These are phyloP conservation scores for Xeromyces bisporus DNA, from an alignment of 495 filamentous ascomycete genomes.

Conservation along the genomic window DNA sequence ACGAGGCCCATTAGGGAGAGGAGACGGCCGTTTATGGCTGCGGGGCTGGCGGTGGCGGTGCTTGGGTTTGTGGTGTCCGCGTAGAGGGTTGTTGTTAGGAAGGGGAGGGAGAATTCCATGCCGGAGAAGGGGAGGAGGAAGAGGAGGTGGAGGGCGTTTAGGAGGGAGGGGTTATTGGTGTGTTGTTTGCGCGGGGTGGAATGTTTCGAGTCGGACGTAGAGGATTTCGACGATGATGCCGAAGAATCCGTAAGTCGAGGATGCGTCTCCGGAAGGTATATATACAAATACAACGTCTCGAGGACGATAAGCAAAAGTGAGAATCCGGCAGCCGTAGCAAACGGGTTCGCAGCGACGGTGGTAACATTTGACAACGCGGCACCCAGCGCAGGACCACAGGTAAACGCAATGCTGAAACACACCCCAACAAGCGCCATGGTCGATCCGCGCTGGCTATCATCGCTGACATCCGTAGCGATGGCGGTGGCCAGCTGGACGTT, in stretches of 20 bases:
- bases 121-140: conserved; percentile 96
- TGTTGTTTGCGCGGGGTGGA: conserved; percentile 15
- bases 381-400: conserved; percentile 82
- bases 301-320: conserved; percentile 63
- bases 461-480: conserved; percentile 91
- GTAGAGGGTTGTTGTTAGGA: conserved; percentile 93
- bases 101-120: conserved; percentile 86
- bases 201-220: conserved; percentile 1
- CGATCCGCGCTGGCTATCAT: conserved; percentile 58
- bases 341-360: conserved; percentile 74
- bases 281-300: conserved; percentile 82
- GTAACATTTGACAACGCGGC: conserved; percentile 61
- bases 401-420: conserved; percentile 95
- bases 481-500: conserved; percentile 95
- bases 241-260: conserved; percentile 23
- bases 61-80: conserved; percentile 33
- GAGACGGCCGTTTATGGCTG: conserved; percentile 65
- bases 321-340: conserved; percentile 75
- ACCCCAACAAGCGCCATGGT: conserved; percentile 94
- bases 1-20: conserved; percentile 85
- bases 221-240: not conserved
- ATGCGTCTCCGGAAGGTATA: conserved; percentile 75
- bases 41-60: conserved; percentile 36
- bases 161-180: conserved; percentile 66
- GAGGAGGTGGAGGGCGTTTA: conserved; percentile 72